phyloP scores from a whole-genome alignment of 2,329 filamentous ascomycete genomes.

The Colletotrichum sidae region DNA sequence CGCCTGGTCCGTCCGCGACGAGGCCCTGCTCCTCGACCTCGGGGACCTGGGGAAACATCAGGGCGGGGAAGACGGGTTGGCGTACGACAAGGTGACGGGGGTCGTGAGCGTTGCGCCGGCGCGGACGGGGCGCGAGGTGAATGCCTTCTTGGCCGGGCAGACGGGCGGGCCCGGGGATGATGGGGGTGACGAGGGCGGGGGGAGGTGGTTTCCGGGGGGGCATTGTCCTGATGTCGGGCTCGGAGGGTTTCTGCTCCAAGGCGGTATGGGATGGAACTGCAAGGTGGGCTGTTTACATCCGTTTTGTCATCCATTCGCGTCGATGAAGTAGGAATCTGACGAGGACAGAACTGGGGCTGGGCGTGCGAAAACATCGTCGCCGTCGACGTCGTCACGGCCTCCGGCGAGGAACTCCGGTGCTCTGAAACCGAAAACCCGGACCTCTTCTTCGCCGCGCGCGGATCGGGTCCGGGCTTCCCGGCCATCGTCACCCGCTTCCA shows the following conservation, averaged over 20 bases:
- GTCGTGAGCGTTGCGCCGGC: slow-evolving; percentile 58
- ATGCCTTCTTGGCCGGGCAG: slow-evolving; percentile 49
- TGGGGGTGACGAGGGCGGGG: slow-evolving; percentile 37
- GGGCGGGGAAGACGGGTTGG: slow-evolving; percentile 45
- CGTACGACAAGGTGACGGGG: slow-evolving; percentile 50
- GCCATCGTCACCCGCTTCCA: slow-evolving; percentile 64
- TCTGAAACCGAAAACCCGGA: slow-evolving; percentile 59
- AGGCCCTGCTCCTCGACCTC: slow-evolving; percentile 56
- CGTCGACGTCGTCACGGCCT: slow-evolving; percentile 58
- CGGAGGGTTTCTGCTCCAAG: slow-evolving; percentile 67
- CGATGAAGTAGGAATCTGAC: background rate
- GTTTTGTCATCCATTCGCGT: background rate
- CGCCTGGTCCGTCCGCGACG: slow-evolving; percentile 60
- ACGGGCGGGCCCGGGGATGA: slow-evolving; percentile 22
- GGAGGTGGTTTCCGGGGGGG: slow-evolving; percentile 62
- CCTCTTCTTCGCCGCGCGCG: slow-evolving; percentile 68
- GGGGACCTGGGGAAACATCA: background rate
- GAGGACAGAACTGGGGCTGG: slow-evolving; percentile 63
- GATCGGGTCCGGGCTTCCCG: slow-evolving; percentile 66
- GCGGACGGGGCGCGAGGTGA: slow-evolving; percentile 58
- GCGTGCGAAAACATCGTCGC: slow-evolving; percentile 64
- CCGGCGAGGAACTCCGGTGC: slow-evolving; percentile 57
- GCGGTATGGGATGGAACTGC: slow-evolving; percentile 70
- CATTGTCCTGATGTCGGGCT: slow-evolving; percentile 68
- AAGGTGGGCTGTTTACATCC: slow-evolving; percentile 48